Base-by-base conservation (phyloP, 2,329 filamentous ascomycete species). In the Claviceps maximensis region DNA sequence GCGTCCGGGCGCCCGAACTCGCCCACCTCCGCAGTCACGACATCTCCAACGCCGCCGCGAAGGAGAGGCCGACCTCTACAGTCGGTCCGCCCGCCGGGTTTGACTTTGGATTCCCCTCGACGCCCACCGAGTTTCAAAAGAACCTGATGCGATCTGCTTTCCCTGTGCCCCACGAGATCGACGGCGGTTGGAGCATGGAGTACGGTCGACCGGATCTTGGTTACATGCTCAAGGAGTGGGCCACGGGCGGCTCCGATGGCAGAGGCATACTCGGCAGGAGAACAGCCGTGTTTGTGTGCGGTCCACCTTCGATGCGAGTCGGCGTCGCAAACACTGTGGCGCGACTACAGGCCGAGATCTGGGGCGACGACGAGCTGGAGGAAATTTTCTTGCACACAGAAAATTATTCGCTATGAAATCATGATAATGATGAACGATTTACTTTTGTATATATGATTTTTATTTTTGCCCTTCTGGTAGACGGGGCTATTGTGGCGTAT, bases 361-460 rank as follows among this genome's bases (percentile, higher is more conserved):
- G 88, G 85, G 82, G 79, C 6, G 84, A 89, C 60, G 79, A 83
- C 36, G 77, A 79, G 60, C 78, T 86, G 47, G 90, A 96, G 64
- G 91, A 96, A 76, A 86, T 97, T 52, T 96, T 90, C 67, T 69
- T 96, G 66, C 91, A 96, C 72, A 87, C 90, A 3, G 91, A 97
- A 74, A 96, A 96, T 67, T 96, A 95, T 71, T 87, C 89, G 50
- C 74, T 95, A 57, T 95, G 38, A 49, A 45, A 41, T n/a, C 12
- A 25, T n/a, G 5, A 31, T 13, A 40, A 40, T 29, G 41, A 44
- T 44, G 41, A 44, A 44, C 6, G 41, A 44, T 13, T 25, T 21
- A 44, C 21, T 13, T 15, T 15, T 50, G 40, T 44, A 45, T 44
- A 33, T 33, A n/a, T 2, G n/a, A n/a, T 10, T 49, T 42, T 29